These are phyloP conservation scores for Verticillium klebahnii DNA, from an alignment of 2,329 filamentous ascomycete genomes.

Conservation along the genomic window DNA sequence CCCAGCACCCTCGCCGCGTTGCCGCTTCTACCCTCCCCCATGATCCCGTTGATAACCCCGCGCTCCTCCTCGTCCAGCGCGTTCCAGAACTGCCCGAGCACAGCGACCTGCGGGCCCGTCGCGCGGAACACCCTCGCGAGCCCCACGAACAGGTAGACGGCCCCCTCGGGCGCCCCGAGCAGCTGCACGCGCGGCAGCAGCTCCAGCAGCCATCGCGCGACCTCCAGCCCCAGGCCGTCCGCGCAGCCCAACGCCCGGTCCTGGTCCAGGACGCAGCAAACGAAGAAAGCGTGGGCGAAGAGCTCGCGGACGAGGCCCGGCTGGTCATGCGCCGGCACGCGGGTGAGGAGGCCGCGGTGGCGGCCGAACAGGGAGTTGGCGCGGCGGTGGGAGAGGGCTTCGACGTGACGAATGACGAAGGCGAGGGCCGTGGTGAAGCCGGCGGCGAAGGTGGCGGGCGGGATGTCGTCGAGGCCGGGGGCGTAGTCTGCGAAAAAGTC, in stretches of 20 bases:
- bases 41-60: not conserved
- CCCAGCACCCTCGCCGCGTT: not conserved
- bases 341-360: constrained; percentile 5
- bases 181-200: constrained; percentile 14
- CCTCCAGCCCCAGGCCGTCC: constrained; percentile 14
- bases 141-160: constrained; percentile 8
- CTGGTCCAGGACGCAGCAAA: constrained; percentile 22
- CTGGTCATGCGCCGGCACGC: constrained; percentile 4
- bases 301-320: constrained; percentile 4
- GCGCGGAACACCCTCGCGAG: constrained; percentile 9
- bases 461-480: not conserved
- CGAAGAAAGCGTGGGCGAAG: constrained; percentile 11
- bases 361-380: constrained; percentile 4
- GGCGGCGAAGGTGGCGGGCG: not conserved
- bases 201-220: constrained; percentile 18
- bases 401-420: constrained; percentile 9
- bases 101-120: constrained; percentile 2
- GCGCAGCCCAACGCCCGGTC: constrained; percentile 21
- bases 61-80: constrained; percentile 6
- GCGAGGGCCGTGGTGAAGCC: constrained; percentile 2
- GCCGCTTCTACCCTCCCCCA: not conserved
- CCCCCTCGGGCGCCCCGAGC: constrained; percentile 2
- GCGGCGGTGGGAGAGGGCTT: not conserved
- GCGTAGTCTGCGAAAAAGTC: constrained; percentile 8
- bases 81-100: constrained; percentile 10